Conservation (phyloP, 495 filamentous ascomycete genomes). For the Elasticomyces elasticus region DNA sequence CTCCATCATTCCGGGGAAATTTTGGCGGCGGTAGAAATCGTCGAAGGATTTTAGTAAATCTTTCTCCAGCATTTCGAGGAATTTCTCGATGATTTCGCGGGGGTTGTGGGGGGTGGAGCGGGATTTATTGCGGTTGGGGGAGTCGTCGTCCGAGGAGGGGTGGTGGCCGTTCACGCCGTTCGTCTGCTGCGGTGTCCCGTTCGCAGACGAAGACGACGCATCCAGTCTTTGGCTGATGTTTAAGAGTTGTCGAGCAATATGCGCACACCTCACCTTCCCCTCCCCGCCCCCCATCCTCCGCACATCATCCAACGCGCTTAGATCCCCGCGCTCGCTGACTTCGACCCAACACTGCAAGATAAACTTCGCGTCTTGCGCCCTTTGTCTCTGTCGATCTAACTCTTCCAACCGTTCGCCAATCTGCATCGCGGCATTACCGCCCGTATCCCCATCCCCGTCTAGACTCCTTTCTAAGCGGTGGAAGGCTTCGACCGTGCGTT, state of each 20-base stretch:
- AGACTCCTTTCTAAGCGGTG: slow-evolving; percentile 76
- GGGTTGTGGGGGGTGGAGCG: slow-evolving; percentile 29
- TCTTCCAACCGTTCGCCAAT: slow-evolving; percentile 91
- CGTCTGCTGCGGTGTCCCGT: slow-evolving; percentile 34
- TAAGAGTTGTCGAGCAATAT: slow-evolving; percentile 80
- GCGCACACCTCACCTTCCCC: slow-evolving; percentile 77
- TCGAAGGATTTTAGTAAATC: slow-evolving; percentile 95
- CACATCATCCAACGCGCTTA: slow-evolving; percentile 71
- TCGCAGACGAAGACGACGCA: slow-evolving; percentile 45
- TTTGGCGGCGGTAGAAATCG: slow-evolving; percentile 83
- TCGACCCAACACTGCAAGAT: slow-evolving; percentile 93
- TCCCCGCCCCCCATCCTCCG: slow-evolving; percentile 67
- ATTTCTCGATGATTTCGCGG: slow-evolving; percentile 83
- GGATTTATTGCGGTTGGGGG: background rate
- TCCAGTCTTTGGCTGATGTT: slow-evolving; percentile 80
- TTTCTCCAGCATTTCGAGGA: slow-evolving; percentile 89
- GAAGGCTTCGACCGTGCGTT: slow-evolving; percentile 82
- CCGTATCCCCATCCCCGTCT: slow-evolving; percentile 48
- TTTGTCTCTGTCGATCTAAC: slow-evolving; percentile 77
- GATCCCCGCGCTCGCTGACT: slow-evolving; percentile 72
- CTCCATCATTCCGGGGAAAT: slow-evolving; percentile 80
- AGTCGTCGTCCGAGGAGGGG: slow-evolving; percentile 26
- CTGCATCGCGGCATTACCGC: slow-evolving; percentile 80
- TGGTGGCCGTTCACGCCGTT: slow-evolving; percentile 48
- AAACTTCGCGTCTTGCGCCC: slow-evolving; percentile 88